Evolutionary conservation across 192 early-diverging fungal genomes (phyloP), one percentile per base, ranked within the genome.

Genomic region (Entomortierella chlamydospora): DNA sequence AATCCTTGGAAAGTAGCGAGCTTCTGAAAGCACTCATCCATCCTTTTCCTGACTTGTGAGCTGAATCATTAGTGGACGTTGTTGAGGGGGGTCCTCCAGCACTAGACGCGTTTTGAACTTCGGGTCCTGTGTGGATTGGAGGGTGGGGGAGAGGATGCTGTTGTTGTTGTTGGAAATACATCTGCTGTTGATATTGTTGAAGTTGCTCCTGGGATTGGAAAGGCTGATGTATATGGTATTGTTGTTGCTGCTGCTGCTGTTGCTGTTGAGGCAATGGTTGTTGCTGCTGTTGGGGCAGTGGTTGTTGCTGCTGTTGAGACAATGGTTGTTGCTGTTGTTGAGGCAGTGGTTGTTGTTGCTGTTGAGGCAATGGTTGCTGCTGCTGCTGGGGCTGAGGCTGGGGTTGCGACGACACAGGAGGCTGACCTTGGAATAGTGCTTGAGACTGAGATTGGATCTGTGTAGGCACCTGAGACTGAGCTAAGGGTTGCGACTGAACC

Each of bases 41-140:
- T 9, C 74, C 51, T 53, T 78, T 78, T 57, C 66, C 65, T 22
- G 61, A 41, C 67, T 78, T 78, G 11, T 56, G 29, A 9, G 73
- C 23, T 2, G 67, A 49, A 37, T 78, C 74, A 29, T 56, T 68
- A 3, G 66, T 58, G 20, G 73, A 69, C 12, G 43, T 20, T 11
- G 66, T 26, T 26, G 74, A 69, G 5, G 67, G 30, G 22, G 73
- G 60, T 45, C 50, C 57, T 12, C 43, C 68, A 3, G 57, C 56
- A 53, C 34, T n/a, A 18, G 20, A 11, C 20, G 54, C 43, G 20
- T 53, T 72, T 22, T 53, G 58, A 25, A 34, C 11, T 7, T 61
- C 72, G 0, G 34, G 22, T 61, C 63, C 72, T 31, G 72, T 66
- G 22, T 54, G 62, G 25, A 66, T 54, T 18, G 57, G 55, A 7